Conservation (phyloP, 345 rosid genomes). For the Raphanus raphanistrum region DNA sequence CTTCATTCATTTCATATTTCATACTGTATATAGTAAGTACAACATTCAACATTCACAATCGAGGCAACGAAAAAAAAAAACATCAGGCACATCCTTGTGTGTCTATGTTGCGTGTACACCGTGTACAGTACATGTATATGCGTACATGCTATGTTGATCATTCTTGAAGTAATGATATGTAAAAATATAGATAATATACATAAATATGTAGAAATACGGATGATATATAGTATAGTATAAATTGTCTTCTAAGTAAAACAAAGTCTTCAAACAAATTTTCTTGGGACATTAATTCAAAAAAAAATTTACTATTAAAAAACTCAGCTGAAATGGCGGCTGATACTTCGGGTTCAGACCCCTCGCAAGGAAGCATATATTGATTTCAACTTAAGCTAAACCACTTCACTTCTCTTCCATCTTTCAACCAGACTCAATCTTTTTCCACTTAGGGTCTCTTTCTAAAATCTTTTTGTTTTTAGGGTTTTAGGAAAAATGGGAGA, state of each 20-base stretch:
- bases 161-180: neutral
- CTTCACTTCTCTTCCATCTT: constrained; percentile 34
- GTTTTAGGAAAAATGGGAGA: constrained; percentile 46
- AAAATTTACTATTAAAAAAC: constrained; percentile 25
- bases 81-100: constrained; percentile 11
- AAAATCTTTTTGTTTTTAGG: constrained; percentile 7
- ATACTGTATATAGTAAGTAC: neutral
- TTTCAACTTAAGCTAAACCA: constrained; percentile 47
- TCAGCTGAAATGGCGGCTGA: constrained; percentile 92
- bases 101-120: constrained; percentile 11
- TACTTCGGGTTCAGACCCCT: constrained; percentile 90
- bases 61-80: neutral
- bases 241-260: constrained; percentile 1
- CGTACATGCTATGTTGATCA: neutral
- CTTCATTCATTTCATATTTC: neutral
- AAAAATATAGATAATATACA: neutral
- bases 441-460: constrained; percentile 25
- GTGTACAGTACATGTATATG: neutral
- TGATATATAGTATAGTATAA: constrained; percentile 7
- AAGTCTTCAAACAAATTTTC: constrained; percentile 32
- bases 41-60: neutral
- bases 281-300: constrained; percentile 44
- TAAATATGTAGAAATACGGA: constrained; percentile 8
- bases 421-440: constrained; percentile 20
- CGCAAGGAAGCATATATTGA: constrained; percentile 68